Conservation (phyloP, 768 basidiomycete species). For the Mycena latifolia region DNA sequence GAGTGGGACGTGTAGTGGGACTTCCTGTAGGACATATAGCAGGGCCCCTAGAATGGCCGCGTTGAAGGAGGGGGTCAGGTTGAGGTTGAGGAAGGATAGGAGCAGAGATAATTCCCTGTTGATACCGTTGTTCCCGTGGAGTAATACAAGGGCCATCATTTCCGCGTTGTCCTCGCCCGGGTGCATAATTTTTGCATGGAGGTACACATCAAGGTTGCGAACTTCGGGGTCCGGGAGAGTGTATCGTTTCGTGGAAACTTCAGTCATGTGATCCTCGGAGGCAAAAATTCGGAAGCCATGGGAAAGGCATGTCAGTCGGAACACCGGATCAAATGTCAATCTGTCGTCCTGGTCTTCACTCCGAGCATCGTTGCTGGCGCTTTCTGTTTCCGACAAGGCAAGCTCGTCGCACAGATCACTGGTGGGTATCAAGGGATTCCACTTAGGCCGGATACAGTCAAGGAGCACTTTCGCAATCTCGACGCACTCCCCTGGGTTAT, state of each 20-base stretch:
- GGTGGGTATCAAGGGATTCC: not conserved
- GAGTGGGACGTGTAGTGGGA: not conserved
- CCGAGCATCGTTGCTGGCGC: not conserved
- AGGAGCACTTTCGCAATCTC: not conserved
- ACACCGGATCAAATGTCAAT: constrained; percentile 15
- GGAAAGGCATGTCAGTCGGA: constrained; percentile 3
- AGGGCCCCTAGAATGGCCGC: not conserved
- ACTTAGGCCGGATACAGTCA: constrained; percentile 15
- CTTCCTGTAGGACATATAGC: not conserved
- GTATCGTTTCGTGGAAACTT: constrained; percentile 5
- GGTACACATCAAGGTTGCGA: not conserved
- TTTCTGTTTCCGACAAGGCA: not conserved
- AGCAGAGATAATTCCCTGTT: not conserved
- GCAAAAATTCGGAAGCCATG: constrained; percentile 21
- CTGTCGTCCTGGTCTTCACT: not conserved
- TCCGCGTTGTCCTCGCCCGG: not conserved
- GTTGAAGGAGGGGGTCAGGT: not conserved
- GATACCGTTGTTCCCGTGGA: not conserved
- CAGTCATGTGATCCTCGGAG: not conserved
- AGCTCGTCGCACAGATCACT: constrained; percentile 3
- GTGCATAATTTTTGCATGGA: not conserved
- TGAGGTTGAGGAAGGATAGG: not conserved
- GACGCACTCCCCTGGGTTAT: no score
- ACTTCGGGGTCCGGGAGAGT: not conserved
- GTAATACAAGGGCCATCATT: not conserved